Conservation (phyloP, 2,329 filamentous ascomycete species). For the Podosphaera fusca region DNA sequence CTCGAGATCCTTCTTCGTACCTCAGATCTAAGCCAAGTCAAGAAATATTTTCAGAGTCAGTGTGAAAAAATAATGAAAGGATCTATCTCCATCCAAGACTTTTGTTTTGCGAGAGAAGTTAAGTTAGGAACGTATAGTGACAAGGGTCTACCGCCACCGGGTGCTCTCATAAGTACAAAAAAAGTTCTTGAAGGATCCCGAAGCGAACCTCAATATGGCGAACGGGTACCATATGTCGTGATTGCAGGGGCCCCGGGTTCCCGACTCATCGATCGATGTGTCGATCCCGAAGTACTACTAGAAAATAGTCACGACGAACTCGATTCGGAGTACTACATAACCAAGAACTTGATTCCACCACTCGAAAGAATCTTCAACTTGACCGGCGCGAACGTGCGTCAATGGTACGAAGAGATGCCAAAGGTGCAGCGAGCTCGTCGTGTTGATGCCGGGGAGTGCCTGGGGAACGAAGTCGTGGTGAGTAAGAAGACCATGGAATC, state of each 20-base stretch:
- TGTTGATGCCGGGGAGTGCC: constrained; percentile 6
- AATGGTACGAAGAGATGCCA: constrained; percentile 95
- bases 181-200: constrained; percentile 72
- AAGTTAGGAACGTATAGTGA: constrained; percentile 74
- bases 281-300: constrained; percentile 65
- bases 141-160: constrained; percentile 57
- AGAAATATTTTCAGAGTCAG: constrained; percentile 71
- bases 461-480: constrained; percentile 9
- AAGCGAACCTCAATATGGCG: constrained; percentile 79
- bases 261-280: constrained; percentile 68
- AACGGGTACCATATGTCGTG: constrained; percentile 87
- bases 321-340: constrained; percentile 92
- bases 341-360: constrained; percentile 83
- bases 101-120: constrained; percentile 86
- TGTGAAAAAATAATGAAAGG: constrained; percentile 85
- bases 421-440: constrained; percentile 58
- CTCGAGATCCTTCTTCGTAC: constrained; percentile 79
- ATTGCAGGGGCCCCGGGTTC: constrained; percentile 71
- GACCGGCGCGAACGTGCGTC: constrained; percentile 70
- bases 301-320: constrained; percentile 55
- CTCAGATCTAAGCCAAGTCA: constrained; percentile 69
- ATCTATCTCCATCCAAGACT: constrained; percentile 74
- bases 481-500: constrained; percentile 57
- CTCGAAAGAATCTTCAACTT: constrained; percentile 93
- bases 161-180: constrained; percentile 68